These are phyloP conservation scores for Aspergillus quadrilineatus DNA, from an alignment of 2,329 filamentous ascomycete genomes.

Conservation along the genomic window DNA sequence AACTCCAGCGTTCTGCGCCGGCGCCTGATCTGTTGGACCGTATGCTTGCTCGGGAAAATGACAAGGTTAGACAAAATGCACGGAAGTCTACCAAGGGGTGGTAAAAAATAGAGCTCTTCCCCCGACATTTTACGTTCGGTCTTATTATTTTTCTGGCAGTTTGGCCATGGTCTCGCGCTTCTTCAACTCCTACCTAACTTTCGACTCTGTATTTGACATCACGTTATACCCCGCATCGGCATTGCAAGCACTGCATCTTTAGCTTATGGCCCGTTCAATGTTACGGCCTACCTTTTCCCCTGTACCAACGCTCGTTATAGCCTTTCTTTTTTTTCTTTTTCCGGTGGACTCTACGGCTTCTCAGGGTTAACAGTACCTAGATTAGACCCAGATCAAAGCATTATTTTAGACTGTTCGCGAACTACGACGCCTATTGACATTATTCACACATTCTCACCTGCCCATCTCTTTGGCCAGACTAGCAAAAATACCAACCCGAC, in stretches of 20 bases:
- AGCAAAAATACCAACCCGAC: too few relatives aligned
- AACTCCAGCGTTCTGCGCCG: conserved; percentile 24
- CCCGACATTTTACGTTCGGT: too few relatives aligned
- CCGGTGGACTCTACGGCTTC: background rate
- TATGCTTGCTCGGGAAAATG: conserved; percentile 35
- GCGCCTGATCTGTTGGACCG: conserved; percentile 35
- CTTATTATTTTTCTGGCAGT: too few relatives aligned
- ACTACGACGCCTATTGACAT: background rate
- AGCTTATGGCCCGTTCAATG: background rate
- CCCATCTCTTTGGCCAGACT: too few relatives aligned
- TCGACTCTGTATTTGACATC: background rate
- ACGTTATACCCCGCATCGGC: conserved; percentile 11
- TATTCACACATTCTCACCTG: too few relatives aligned
- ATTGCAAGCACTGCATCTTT: background rate
- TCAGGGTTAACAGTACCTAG: background rate
- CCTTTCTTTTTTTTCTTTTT: background rate
- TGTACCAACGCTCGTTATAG: background rate
- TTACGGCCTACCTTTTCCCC: background rate
- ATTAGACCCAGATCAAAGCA: background rate
- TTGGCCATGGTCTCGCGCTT: background rate
- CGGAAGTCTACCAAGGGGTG: conserved; percentile 30
- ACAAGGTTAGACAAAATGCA: conserved; percentile 30
- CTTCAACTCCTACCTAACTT: conserved; percentile 3
- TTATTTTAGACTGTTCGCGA: background rate
- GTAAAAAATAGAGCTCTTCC: conserved; percentile 18